Base-by-base conservation (phyloP, 208 protist species). In the Crithidia thermophila region DNA sequence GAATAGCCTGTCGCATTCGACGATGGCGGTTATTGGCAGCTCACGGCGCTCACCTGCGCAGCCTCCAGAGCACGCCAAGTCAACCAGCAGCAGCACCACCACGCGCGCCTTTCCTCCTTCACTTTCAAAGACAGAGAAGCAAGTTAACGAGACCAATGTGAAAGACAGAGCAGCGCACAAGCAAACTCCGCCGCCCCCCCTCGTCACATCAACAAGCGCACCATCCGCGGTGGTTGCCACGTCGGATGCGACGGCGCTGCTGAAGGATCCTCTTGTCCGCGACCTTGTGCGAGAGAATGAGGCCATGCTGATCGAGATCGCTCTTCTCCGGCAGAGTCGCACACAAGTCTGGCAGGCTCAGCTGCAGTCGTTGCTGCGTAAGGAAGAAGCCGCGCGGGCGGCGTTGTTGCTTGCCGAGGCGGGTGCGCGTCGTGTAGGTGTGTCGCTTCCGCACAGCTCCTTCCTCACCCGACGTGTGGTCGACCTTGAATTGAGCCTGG, bases 261-360 rank as follows among this genome's bases (percentile, higher is more conserved):
- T 87, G 37, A 13, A 50, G 7, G 58, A 78, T 36, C 56, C 81
- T 3, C 50, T 88, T 28, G 79, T 91, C 3, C 75, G 71, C 2
- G 85, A 86, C 16, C 53, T 91, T 11, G 67, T 91, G 2, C 33
- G 66, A 0, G 81, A 88, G 65, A 85, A 82, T 37, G 85, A 88
- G 68, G 27, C 31, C 18, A 81, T 88, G 77, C 52, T 88, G 11
- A 37, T 49, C 36, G 80, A 82, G 51, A 59, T 87, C 14, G 52
- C 42, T 4, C 56, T n/a, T 31, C 75, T 83, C 10, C 79, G 77
- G 1, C 27, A 36, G 4, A 34, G 52, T 7, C 37, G 31, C n/a
- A 11, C 30, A 8, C 21, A 7, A 5, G 46, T 20, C 27, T 23
- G 27, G n/a, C 23, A 10, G n/a, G 13, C 30, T 3, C 50, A 68